Base-by-base conservation (phyloP, 352 stramenopile species). In the Phytophthora foliorum region DNA sequence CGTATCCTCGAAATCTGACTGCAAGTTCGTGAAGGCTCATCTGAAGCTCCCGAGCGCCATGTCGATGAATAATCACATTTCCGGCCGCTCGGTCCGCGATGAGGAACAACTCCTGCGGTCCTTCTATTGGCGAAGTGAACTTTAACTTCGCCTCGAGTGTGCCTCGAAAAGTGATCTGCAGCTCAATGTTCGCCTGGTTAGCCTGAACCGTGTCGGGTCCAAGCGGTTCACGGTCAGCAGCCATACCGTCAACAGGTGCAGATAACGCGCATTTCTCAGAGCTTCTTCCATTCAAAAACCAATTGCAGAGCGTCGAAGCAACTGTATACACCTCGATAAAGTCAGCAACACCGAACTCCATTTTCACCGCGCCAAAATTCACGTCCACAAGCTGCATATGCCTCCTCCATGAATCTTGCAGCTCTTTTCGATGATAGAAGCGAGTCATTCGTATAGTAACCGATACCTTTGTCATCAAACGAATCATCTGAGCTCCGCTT, bases 361-460 rank as follows among this genome's bases (percentile, higher is more conserved):
- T 74, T 38, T 72, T 67, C 31, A 88, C 22, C 11, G 67, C 77
- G 16, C 84, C 78, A 36, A 90, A 49, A 46, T 88, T 82, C 21
- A 90, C 61, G 55, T 92, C 82, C 31, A 90, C 70, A 42, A 91
- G 82, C 14, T 78, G 71, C 48, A 84, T 88, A 9, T 89, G 67
- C n/a, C 68, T 66, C 10, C 72, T 82, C 84, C 80, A 90, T 6
- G 71, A 60, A 17, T 81, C 75, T 6, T 69, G 32, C 14, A 80
- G 75, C 13, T 69, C 64, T 34, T 67, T 69, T 48, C 78, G 75
- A 21, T 86, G 78, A 8, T 81, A 84, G 57, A 90, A 90, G 3
- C 84, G 60, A 6, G 82, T 91, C 46, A 89, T 61, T 24, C 82
- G 76, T 62, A 91, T 60, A 13, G 69, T 63, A 51, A 91, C 65